These are phyloP conservation scores for Aotearoamyces nothofagi DNA, from an alignment of 2,329 filamentous ascomycete species.

Conservation along the genomic window DNA sequence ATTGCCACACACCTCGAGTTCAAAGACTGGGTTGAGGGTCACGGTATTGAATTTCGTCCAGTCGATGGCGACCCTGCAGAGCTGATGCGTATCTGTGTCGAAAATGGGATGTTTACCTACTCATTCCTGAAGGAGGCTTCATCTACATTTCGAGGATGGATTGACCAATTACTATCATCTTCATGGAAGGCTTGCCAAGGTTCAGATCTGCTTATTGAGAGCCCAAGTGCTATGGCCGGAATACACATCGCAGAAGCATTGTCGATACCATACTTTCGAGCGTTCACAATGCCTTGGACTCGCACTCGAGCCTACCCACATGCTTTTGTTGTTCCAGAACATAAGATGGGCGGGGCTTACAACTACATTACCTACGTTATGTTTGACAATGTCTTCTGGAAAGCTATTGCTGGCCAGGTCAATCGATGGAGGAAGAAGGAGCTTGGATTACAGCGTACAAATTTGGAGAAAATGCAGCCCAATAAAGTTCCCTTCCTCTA, in stretches of 20 bases:
- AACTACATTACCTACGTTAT: conserved; percentile 92
- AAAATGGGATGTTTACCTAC: conserved; percentile 93
- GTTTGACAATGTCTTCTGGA: conserved; percentile 97
- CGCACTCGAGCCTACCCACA: conserved; percentile 90
- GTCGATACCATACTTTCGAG: conserved; percentile 86
- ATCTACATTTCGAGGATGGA: conserved; percentile 81
- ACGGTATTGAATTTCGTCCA: conserved; percentile 83
- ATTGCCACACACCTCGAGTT: conserved; percentile 94
- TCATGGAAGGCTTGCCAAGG: conserved; percentile 75
- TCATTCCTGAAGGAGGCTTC: conserved; percentile 82
- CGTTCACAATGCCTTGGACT: conserved; percentile 98
- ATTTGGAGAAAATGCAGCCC: conserved; percentile 77
- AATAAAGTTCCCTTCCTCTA: conserved; percentile 98
- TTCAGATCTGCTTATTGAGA: conserved; percentile 84
- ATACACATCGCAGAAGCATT: conserved; percentile 95
- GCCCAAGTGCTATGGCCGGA: conserved; percentile 89
- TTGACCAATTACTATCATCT: conserved; percentile 72
- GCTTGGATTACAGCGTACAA: conserved; percentile 66
- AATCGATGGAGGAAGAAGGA: conserved; percentile 83
- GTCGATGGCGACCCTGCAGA: conserved; percentile 87
- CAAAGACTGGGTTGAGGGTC: conserved; percentile 72
- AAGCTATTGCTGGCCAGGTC: conserved; percentile 76
- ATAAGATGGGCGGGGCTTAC: conserved; percentile 89
- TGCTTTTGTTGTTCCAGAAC: conserved; percentile 82
- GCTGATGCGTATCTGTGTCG: conserved; percentile 89